Base-by-base conservation (phyloP, 345 rosid species). In the Atalantia buxifolia region DNA sequence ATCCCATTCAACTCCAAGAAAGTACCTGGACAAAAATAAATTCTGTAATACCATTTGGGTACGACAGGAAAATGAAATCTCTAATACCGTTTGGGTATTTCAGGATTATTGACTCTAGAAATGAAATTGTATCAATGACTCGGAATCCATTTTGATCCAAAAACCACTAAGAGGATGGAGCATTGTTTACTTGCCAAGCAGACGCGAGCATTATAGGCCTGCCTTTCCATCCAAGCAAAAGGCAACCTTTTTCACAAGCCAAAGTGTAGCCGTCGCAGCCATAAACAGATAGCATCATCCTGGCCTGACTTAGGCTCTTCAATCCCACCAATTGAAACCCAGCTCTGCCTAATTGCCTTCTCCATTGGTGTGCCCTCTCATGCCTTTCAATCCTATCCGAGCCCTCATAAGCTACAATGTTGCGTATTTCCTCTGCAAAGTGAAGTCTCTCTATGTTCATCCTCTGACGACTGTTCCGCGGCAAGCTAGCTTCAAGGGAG, bases 131-230 rank as follows among this genome's bases (percentile, higher is more conserved):
- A 0, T 75, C 31, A 42, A 50, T 75, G 4, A 31, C 28, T 28
- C 31, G 48, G 7, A 75, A 65, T 22, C 24, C 19, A 13, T 55
- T 30, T 31, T 31, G 59, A 21, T 38, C 35, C 61, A 7, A 45
- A 60, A 56, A 65, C 6, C 6, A 24, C 35, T 62, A 82, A 61
- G 82, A 71, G 30, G 84, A 74, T 31, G 82, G 53, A 77, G 22
- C 53, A 67, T 75, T 79, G 62, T 86, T 80, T 27, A 84, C 75
- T 78, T 88, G 92, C 93, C 90, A 91, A 18, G 92, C 90, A 48
- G 94, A 91, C 36, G 91, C 91, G 66, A 89, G 56, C 92, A 91
- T 84, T 72, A 89, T 84, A 0, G 94, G 90, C 79, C 94, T 67
- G 30, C 91, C 92, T 82, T 87, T 88, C 92, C 94, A 89, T 12